phyloP scores from a whole-genome alignment of 805 yeast genomes.

The Lipomyces sp. region DNA sequence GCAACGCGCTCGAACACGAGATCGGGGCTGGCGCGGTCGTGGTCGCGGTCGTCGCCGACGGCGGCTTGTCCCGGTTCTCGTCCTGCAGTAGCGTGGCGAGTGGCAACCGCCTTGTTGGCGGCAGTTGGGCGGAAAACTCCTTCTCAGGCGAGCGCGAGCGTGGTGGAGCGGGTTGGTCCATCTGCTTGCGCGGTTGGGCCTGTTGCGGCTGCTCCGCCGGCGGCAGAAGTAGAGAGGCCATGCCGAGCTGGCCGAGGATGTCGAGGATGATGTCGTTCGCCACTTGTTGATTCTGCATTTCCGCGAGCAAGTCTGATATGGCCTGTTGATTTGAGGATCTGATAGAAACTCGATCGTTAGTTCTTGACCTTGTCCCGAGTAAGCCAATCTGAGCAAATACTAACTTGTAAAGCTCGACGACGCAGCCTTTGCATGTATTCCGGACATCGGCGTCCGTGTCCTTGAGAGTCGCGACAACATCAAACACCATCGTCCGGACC shows the following conservation, averaged over 20 bases:
- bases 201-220: no score
- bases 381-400: conserved; percentile 26
- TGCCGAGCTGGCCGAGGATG: neutral
- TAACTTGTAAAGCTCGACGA: conserved; percentile 43
- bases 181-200: no score
- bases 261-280: neutral
- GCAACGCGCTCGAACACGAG: neutral
- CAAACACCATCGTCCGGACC: conserved; percentile 37
- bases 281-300: conserved; percentile 1
- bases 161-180: no score
- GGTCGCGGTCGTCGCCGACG: neutral
- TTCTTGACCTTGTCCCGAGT: no score
- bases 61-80: neutral
- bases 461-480: conserved; percentile 34
- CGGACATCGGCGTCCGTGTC: conserved; percentile 33
- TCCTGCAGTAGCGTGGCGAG: no score
- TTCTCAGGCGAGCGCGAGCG: no score
- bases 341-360: no score
- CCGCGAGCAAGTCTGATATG: neutral
- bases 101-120: no score
- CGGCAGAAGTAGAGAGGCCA: neutral
- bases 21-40: neutral
- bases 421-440: conserved; percentile 33
- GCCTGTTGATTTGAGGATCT: neutral
- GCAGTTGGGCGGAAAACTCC: no score